Evolutionary conservation across 2,329 filamentous ascomycete genomes (phyloP), one percentile per base, ranked within the genome.

Genomic region (Penicillium sclerotigenum): DNA sequence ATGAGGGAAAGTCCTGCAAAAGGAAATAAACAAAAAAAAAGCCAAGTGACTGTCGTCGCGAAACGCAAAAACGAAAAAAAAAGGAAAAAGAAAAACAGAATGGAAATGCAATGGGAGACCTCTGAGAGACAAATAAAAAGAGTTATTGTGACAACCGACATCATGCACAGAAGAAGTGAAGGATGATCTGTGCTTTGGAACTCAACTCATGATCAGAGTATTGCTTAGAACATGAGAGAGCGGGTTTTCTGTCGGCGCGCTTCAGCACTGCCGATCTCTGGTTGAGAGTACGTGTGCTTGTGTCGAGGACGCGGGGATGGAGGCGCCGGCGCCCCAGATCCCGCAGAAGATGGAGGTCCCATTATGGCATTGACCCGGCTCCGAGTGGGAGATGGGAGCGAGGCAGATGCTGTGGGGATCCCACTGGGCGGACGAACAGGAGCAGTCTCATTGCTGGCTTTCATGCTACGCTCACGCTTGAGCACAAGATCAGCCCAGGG

Each of bases 401-500:
- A 38, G 16, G 53, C 53, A 20, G 64, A 59, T 56, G 9, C 46
- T 54, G 33, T 33, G 16, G 65, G 63, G 34, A 63, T 60, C 3
- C 52, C 59, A 28, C 51, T 66, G 16, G 58, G 56, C 42, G 61
- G 59, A 28, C 66, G 56, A 29, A 65, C 68, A 51, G 69, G 69
- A 13, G 59, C 58, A 16, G 67, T 67, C 29, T 69, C 65, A 28
- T 67, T 67, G 38, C 68, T 71, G 10, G 66, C 22, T 46, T 71
- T 74, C 54, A 69, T 65, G 54, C 67, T 75, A 47, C 71, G 71
- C 60, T 79, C 76, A n/a, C 73, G 73, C 58, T 74, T 76, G 38
- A 86, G 77, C 5, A 87, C 82, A 62, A 85, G 74, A 50, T 86
- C 82, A 0, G 83, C 84, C 84, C 84, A 87, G n/a, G 78, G 77